phyloP scores from a whole-genome alignment of 148 eudicot species.

The Rheum nobile region DNA sequence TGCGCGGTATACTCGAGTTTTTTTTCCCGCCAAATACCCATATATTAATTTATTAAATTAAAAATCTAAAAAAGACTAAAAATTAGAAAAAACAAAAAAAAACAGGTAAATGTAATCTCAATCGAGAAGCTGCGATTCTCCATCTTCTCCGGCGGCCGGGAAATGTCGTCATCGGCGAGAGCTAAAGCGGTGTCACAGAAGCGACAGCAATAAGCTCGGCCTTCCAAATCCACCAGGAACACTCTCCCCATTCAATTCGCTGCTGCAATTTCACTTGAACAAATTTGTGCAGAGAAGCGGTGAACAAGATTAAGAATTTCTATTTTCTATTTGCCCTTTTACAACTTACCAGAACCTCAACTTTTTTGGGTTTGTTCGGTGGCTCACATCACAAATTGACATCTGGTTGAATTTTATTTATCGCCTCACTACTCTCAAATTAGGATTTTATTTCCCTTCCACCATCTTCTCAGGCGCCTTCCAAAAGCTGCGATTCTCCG shows the following conservation, averaged over 20 bases:
- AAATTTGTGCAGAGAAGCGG: neutral
- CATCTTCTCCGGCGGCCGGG: no score
- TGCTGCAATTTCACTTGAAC: neutral
- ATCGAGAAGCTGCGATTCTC: no score
- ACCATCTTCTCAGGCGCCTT: no score
- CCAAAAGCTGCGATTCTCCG: no score
- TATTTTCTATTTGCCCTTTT: neutral
- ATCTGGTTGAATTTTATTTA: neutral
- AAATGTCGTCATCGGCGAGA: constrained; percentile 27
- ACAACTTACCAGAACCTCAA: neutral
- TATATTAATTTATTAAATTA: no score
- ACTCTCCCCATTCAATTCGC: constrained; percentile 33
- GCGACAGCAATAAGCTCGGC: constrained; percentile 36
- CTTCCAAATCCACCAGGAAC: constrained; percentile 35
- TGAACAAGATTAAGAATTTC: neutral
- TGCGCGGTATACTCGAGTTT: no score
- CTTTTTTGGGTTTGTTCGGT: neutral
- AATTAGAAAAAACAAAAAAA: no score
- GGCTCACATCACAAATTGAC: neutral
- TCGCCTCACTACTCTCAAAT: no score
- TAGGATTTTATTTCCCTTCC: no score
- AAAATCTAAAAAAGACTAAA: no score
- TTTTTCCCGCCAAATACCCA: no score
- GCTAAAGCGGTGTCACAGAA: constrained; percentile 32
- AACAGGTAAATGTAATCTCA: no score